Base-by-base conservation (phyloP, 192 early-diverging fungal species). In the Podila horticola region DNA sequence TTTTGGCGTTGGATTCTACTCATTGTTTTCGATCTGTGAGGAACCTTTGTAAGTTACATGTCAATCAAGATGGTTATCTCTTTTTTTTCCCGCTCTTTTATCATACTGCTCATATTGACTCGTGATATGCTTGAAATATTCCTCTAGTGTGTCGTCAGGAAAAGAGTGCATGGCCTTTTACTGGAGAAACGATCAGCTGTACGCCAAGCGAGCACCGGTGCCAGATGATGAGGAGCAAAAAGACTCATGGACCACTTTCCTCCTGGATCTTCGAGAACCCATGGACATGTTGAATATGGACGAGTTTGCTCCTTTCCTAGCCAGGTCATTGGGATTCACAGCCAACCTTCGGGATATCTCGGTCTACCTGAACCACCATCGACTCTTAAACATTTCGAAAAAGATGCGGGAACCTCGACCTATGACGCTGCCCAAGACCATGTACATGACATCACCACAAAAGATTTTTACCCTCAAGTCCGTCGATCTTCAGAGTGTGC, bases 141-240 rank as follows among this genome's bases (percentile, higher is more conserved):
- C 55, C 55, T 57, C 19, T 68, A 90, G 89, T 62, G 91, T 96
- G 12, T 86, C 91, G 20, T 93, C 92, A 1, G 94, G 91, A 17
- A 71, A 84, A 34, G 85, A 94, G 57, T 94, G 92, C 64, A 94
- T 96, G 93, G 94, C 89, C 0, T 97, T 97, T 83, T 93, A 94
- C 76, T 97, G 94, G 91, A 91, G 88, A 60, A 93, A 92, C 3
- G 95, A 97, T 83, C 93, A 94, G 79, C 85, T 97, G 24, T 96
- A 92, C 72, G 93, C 94, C 0, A 95, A 95, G 70, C 84, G 90
- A 34, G 93, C 69, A 20, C 62, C 91, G 12, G 82, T 87, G 24
- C 74, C 84, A 19, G 71, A 83, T 8, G 84, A 87, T 33, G 86
- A 89, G 15, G 31, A 24, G 9, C 41, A 64, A 64, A 71, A 83